Evolutionary conservation across 1,284 basidiomycete genomes (phyloP).

Genomic region (Prillingera fragicola): DNA sequence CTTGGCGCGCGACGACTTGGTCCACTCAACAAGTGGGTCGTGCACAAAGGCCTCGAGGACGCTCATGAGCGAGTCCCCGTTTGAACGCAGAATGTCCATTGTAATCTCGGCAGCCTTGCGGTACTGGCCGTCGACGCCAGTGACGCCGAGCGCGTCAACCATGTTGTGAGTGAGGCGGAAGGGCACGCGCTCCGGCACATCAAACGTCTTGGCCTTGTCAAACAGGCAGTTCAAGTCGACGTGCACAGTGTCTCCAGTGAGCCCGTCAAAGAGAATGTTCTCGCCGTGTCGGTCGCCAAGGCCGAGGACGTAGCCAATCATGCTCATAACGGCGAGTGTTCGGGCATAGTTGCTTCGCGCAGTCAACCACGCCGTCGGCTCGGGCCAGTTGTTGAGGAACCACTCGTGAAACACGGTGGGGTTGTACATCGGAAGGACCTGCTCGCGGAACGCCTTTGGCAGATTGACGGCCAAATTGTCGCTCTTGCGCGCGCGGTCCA

Average conservation of each 20-base stretch:
- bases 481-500: slow-evolving; percentile 38
- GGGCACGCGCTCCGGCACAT: slow-evolving; percentile 87
- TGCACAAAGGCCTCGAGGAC: slow-evolving; percentile 97
- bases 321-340: slow-evolving; percentile 95
- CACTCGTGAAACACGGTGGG: slow-evolving; percentile 91
- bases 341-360: slow-evolving; percentile 80
- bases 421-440: slow-evolving; percentile 61
- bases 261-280: slow-evolving; percentile 88
- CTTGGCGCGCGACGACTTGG: slow-evolving; percentile 55
- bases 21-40: slow-evolving; percentile 96
- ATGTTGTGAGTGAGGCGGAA: slow-evolving; percentile 95
- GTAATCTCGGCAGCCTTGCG: slow-evolving; percentile 90
- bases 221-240: slow-evolving; percentile 99
- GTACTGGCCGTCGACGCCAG: slow-evolving; percentile 76
- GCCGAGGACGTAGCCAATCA: slow-evolving; percentile 95
- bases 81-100: slow-evolving; percentile 77
- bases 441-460: slow-evolving; percentile 54
- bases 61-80: slow-evolving; percentile 91
- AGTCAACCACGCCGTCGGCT: slow-evolving; percentile 89
- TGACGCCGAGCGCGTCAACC: slow-evolving; percentile 87
- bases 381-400: slow-evolving; percentile 95
- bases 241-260: slow-evolving; percentile 87
- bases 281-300: slow-evolving; percentile 97
- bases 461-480: neutral
- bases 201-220: slow-evolving; percentile 86